These are phyloP conservation scores for Glycine tomentella DNA, from an alignment of 306 rosid species.

Conservation along the genomic window DNA sequence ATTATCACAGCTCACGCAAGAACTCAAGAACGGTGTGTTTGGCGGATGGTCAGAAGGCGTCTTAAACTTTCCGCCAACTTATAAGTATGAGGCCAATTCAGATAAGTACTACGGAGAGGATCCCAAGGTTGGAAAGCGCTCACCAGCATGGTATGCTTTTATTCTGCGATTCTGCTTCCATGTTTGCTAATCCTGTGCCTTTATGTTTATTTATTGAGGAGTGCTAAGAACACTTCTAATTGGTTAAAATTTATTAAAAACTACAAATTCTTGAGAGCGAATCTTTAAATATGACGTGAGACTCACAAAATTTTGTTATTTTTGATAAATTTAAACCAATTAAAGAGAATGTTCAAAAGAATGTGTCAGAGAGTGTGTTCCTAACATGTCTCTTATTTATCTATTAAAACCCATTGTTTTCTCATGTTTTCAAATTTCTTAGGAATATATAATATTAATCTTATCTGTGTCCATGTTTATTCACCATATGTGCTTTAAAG, in stretches of 20 bases:
- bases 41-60: slow-evolving; percentile 96
- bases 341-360: no score
- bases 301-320: no score
- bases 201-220: no score
- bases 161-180: slow-evolving; percentile 31
- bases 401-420: neutral
- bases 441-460: neutral
- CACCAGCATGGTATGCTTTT: slow-evolving; percentile 89
- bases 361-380: neutral
- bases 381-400: slow-evolving; percentile 7
- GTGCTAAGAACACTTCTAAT: no score
- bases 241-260: no score
- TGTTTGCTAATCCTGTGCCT: slow-evolving; percentile 17
- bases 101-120: slow-evolving; percentile 85
- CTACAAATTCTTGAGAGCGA: no score
- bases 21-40: slow-evolving; percentile 67
- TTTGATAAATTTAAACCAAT: no score
- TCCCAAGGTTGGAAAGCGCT: slow-evolving; percentile 76
- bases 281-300: no score
- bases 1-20: slow-evolving; percentile 71
- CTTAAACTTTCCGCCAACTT: slow-evolving; percentile 85
- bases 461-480: neutral
- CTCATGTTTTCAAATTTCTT: slow-evolving; percentile 15
- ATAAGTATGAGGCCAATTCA: slow-evolving; percentile 83
- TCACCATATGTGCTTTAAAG: slow-evolving; percentile 11